A percentile compares a stretch with the other conserved stretches of the same genome.
Conservation (phyloP, 140 eudicot species). For the Senecio squalidus region DNA sequence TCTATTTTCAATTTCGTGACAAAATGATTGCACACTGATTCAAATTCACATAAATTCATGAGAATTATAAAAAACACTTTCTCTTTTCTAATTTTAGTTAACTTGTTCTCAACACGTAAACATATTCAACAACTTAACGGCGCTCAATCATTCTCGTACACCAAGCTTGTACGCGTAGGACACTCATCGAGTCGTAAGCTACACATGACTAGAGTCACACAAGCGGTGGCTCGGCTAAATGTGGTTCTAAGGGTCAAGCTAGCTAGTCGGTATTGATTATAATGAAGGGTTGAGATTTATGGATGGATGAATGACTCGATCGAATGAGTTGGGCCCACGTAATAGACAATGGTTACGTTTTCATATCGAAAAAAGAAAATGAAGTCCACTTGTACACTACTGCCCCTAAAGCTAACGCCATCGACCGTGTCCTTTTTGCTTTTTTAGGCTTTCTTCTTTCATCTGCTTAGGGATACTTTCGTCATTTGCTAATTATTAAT, state of each 20-base stretch:
- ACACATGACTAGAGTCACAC: conserved; percentile 3
- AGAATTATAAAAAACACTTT: neutral
- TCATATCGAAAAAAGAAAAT: conserved; percentile 10
- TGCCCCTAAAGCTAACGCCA: conserved; percentile 14
- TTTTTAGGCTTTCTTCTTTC: conserved; percentile 21
- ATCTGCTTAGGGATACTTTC: conserved; percentile 17
- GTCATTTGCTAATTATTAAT: conserved; percentile 2
- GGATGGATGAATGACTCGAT: neutral
- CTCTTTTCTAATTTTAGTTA: conserved; percentile 20
- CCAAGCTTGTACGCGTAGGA: conserved; percentile 8
- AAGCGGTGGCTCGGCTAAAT: conserved; percentile 11
- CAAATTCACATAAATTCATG: conserved; percentile 1
- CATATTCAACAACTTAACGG: conserved; percentile 27
- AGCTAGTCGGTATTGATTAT: conserved; percentile 4
- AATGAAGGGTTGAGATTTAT: neutral
- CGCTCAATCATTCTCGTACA: conserved; percentile 24
- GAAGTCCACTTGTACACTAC: conserved; percentile 29
- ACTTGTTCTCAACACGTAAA: conserved; percentile 16
- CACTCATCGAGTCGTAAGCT: neutral
- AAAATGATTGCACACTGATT: conserved; percentile 7
- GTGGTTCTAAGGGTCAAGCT: neutral
- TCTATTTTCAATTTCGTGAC: too few relatives aligned
- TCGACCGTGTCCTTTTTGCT: conserved; percentile 1
- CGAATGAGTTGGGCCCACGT: neutral
- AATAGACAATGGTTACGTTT: conserved; percentile 15